A percentile compares a stretch with the other conserved stretches of the same genome.
Evolutionary conservation across 352 stramenopile genomes (phyloP).

Genomic region (Phytophthora cryptogea): DNA sequence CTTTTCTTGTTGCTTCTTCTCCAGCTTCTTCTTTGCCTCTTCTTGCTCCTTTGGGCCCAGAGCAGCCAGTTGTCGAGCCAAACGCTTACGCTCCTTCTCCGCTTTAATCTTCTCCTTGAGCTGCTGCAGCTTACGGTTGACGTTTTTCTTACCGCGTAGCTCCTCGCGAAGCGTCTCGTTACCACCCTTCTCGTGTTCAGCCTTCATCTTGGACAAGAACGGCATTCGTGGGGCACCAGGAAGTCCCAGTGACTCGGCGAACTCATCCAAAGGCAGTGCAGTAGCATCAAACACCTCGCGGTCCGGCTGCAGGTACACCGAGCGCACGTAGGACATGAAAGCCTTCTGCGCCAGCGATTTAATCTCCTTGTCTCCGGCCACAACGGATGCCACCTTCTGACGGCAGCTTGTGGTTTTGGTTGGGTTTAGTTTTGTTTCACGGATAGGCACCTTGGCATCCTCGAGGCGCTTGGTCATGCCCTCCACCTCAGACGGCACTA

Average conservation of each 20-base stretch:
- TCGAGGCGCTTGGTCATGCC: slow-evolving; percentile 88
- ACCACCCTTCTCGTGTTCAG: slow-evolving; percentile 46
- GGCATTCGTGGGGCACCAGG: slow-evolving; percentile 91
- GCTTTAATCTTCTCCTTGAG: slow-evolving; percentile 98
- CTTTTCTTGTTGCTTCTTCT: slow-evolving; percentile 31
- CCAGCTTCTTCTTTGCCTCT: slow-evolving; percentile 35
- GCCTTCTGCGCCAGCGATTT: slow-evolving; percentile 97
- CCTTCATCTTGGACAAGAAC: slow-evolving; percentile 90
- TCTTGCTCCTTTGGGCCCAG: slow-evolving; percentile 43
- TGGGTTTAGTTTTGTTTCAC: slow-evolving; percentile 97
- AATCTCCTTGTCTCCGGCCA: slow-evolving; percentile 93
- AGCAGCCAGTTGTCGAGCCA: slow-evolving; percentile 73
- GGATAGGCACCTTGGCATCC: slow-evolving; percentile 95
- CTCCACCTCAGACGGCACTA: slow-evolving; percentile 92
- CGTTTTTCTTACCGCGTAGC: slow-evolving; percentile 95
- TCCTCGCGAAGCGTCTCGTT: slow-evolving; percentile 87
- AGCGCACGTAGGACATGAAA: slow-evolving; percentile 98
- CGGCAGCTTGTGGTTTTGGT: slow-evolving; percentile 94
- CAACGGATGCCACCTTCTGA: slow-evolving; percentile 92
- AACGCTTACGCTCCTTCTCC: slow-evolving; percentile 94
- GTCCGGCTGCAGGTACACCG: slow-evolving; percentile 95
- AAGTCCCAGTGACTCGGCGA: slow-evolving; percentile 94
- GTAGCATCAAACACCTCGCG: slow-evolving; percentile 94
- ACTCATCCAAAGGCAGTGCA: slow-evolving; percentile 92
- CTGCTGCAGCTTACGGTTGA: slow-evolving; percentile 96